Base-by-base conservation (phyloP, 78 protist genomes). In the Anaeramoeba ignava region DNA sequence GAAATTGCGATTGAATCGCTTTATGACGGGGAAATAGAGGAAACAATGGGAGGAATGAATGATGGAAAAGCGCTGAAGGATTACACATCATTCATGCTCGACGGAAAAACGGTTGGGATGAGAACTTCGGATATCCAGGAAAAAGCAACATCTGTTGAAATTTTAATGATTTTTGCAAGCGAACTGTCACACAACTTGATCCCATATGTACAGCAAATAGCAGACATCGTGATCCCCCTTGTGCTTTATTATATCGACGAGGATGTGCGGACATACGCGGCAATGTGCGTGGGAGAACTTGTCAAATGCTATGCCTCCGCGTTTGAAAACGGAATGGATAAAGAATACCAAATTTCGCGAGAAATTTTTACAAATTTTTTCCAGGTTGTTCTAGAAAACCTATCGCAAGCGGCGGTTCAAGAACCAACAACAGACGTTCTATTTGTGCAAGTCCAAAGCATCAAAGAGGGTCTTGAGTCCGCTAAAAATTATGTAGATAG, bases 271-370 rank as follows among this genome's bases (percentile, higher is more conserved):
- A n/a, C n/a, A n/a, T n/a, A n/a, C n/a, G n/a, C n/a, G n/a, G 54
- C n/a, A 38, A 1, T 2, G 27, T 80, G 42, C 39, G 73, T 85
- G 87, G 85, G 85, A 2, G 87, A 79, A 40, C 87, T 85, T 8
- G n/a, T 85, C 82, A n/a, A 78, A 3, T 0, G 40, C 36, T 23
- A 68, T 1, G 37, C 33, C 40, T 17, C 37, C 42, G 40, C 67
- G 78, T 1, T 3, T 17, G 3, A 1, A 2, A 31, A 37, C 68
- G 87, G 82, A 31, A 33, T 79, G n/a, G n/a, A n/a, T n/a, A n/a
- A n/a, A n/a, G n/a, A n/a, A n/a, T n/a, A n/a, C n/a, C n/a, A n/a
- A n/a, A n/a, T n/a, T n/a, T n/a, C n/a, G n/a, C n/a, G n/a, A n/a
- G n/a, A n/a, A n/a, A n/a, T n/a, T n/a, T n/a, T n/a, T n/a, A n/a